Base-by-base conservation (phyloP, 2,329 filamentous ascomycete genomes). In the Sphaerulina vaccinii region DNA sequence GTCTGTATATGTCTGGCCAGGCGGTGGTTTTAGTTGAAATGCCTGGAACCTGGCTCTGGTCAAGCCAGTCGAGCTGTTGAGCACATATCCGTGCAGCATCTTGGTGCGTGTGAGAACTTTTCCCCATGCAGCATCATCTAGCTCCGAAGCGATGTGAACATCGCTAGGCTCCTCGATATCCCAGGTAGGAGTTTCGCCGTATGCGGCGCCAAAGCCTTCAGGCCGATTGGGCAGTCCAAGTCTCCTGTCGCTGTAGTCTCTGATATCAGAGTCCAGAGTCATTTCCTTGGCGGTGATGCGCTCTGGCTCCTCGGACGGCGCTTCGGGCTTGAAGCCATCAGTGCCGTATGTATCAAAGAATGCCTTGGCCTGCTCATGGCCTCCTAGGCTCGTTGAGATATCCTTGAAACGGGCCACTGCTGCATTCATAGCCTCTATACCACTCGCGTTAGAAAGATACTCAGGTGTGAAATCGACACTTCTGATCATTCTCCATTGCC, bases 31-130 rank as follows among this genome's bases (percentile, higher is more conserved):
- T 9, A 47, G 43, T 5, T 35, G 32, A 21, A 47, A 47, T 4
- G 43, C 43, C 10, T 23, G 29, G 7, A 38, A 47, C 18, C 43
- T 18, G 10, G 43, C 43, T 15, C 43, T 23, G 1, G 43, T 37
- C 13, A 47, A 2, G 5, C 32, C 43, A 18, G 18, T 21, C 1
- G n/a, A 5, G 24, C 16, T 6, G 9, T 37, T 27, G 0, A 47
- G 21, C 0, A 47, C 43, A n/a, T 37, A 47, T 2, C 43, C 43
- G 21, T 47, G 43, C 10, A 47, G 43, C 43, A 47, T 47, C 21
- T 47, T 47, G 2, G 32, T 47, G 2, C 29, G 36, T 2, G 36
- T 11, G 21, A 47, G n/a, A 9, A 47, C 10, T 9, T 24, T 7
- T 4, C 18, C 13, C 43, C 43, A 46, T 9, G 19, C 15, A 3